A percentile compares a stretch with the other conserved stretches of the same genome.
These are phyloP conservation scores for Botryosphaeria dothidea DNA, from an alignment of 2,329 filamentous ascomycete genomes.

Conservation along the genomic window DNA sequence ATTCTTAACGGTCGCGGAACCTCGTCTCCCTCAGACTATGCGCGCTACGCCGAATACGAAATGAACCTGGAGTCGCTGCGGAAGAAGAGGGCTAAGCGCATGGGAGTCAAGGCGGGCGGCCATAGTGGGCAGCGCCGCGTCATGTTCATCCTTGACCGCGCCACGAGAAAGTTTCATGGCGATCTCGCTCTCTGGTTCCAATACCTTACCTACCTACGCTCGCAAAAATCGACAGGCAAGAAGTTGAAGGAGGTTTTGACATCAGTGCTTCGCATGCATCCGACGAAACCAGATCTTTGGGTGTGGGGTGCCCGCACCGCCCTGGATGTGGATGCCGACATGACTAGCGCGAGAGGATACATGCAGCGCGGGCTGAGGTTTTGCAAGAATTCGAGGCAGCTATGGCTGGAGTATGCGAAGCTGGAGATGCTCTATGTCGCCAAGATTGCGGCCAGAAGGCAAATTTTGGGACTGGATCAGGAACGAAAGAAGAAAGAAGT, in stretches of 20 bases:
- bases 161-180: slow-evolving; percentile 79
- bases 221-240: slow-evolving; percentile 59
- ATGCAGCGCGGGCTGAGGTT: slow-evolving; percentile 90
- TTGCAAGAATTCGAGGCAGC: slow-evolving; percentile 69
- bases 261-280: slow-evolving; percentile 78
- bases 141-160: slow-evolving; percentile 86
- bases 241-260: slow-evolving; percentile 63
- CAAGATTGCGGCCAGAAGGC: slow-evolving; percentile 74
- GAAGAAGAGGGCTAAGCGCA: slow-evolving; percentile 76
- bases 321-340: slow-evolving; percentile 79
- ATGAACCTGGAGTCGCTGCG: slow-evolving; percentile 72
- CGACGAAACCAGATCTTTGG: slow-evolving; percentile 82
- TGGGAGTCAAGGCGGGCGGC: slow-evolving; percentile 72
- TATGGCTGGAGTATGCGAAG: slow-evolving; percentile 90
- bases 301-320: slow-evolving; percentile 76
- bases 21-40: slow-evolving; percentile 71
- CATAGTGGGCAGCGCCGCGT: slow-evolving; percentile 78
- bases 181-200: slow-evolving; percentile 83
- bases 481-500: slow-evolving; percentile 42
- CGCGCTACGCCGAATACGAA: slow-evolving; percentile 75
- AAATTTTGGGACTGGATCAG: slow-evolving; percentile 63
- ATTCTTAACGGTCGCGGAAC: slow-evolving; percentile 80
- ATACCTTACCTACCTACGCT: slow-evolving; percentile 79
- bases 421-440: slow-evolving; percentile 91
- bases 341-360: slow-evolving; percentile 80